Evolutionary conservation across 345 rosid genomes (phyloP).

Genomic region (Xanthoceras sorbifolium): DNA sequence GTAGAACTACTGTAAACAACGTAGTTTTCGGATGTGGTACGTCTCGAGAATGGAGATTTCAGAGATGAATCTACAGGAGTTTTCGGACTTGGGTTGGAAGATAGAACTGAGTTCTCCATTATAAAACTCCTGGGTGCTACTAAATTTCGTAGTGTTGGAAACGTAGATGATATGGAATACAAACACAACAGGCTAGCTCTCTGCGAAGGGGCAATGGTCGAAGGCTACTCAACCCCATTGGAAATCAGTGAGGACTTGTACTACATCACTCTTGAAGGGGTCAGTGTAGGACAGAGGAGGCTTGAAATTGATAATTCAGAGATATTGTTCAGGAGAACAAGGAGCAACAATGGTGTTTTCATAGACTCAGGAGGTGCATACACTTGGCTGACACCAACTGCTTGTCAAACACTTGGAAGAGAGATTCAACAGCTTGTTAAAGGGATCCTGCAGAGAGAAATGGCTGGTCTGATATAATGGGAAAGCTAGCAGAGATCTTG

Average conservation of each 20-base stretch:
- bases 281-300: slow-evolving; percentile 42
- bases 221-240: slow-evolving; percentile 52
- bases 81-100: slow-evolving; percentile 34
- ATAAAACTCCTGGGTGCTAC: slow-evolving; percentile 19
- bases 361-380: slow-evolving; percentile 44
- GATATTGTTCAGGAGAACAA: slow-evolving; percentile 22
- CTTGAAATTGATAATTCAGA: slow-evolving; percentile 44
- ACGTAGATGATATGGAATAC: slow-evolving; percentile 35
- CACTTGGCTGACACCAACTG: slow-evolving; percentile 38
- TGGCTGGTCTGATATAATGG: slow-evolving; percentile 45
- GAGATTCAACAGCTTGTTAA: slow-evolving; percentile 19
- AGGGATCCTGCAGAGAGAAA: too few relatives aligned
- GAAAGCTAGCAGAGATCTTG: slow-evolving; percentile 36
- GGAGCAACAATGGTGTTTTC: slow-evolving; percentile 28
- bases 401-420: slow-evolving; percentile 30
- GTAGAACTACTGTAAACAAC: background rate
- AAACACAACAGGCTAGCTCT: slow-evolving; percentile 42
- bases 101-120: slow-evolving; percentile 13
- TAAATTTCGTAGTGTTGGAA: slow-evolving; percentile 38
- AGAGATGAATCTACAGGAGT: slow-evolving; percentile 23
- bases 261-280: slow-evolving; percentile 44
- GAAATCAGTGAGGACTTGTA: slow-evolving; percentile 32
- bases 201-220: slow-evolving; percentile 39
- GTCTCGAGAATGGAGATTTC: slow-evolving; percentile 15
- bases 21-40: slow-evolving; percentile 35